Evolutionary conservation across 1,284 basidiomycete genomes (phyloP).

Genomic region (Melampsora americana): DNA sequence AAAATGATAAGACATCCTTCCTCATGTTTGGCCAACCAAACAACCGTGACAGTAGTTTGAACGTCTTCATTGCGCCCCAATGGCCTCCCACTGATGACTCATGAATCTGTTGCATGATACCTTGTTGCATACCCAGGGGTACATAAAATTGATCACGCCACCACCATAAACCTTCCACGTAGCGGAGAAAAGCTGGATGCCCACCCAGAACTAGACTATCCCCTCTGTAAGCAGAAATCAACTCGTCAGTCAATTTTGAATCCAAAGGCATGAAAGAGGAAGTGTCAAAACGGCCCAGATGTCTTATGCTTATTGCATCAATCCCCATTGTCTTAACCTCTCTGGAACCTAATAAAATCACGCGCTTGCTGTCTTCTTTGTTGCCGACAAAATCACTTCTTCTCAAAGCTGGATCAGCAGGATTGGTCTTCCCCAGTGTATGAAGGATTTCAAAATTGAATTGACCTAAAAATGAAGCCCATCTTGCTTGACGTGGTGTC

Average conservation of each 20-base stretch:
- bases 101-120: not conserved
- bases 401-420: not conserved
- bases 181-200: not conserved
- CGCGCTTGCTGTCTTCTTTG: not conserved
- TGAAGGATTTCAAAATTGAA: slow-evolving; percentile 1
- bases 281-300: no score
- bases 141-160: not conserved
- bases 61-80: not conserved
- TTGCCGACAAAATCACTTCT: not conserved
- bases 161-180: not conserved
- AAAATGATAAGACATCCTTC: not conserved
- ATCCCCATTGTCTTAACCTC: not conserved
- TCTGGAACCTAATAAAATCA: not conserved
- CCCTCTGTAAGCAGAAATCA: no score
- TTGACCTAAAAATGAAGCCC: not conserved
- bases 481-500: not conserved
- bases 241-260: no score
- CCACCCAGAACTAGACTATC: not conserved
- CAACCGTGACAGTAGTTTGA: not conserved
- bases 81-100: not conserved
- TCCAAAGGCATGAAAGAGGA: no score
- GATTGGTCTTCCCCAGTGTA: not conserved
- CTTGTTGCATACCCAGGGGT: not conserved
- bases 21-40: slow-evolving; percentile 6
- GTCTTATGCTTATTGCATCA: no score